Base-by-base conservation (phyloP, 345 rosid genomes). In the Corchorus olitorius region DNA sequence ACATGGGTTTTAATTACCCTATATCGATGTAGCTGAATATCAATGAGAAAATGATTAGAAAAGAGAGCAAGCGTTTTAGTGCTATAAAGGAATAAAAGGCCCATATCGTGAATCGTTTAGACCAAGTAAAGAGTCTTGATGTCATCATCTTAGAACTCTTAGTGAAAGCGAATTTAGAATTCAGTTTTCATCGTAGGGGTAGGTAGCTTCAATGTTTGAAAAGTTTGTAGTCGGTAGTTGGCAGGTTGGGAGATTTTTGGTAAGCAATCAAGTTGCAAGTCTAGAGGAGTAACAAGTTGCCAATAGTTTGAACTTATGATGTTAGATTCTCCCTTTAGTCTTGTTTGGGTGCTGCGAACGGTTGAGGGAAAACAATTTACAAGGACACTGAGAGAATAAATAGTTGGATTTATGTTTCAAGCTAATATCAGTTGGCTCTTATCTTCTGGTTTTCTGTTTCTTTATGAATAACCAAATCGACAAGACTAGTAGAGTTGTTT, bases 1-100 rank as follows among this genome's bases (percentile, higher is more conserved):
- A 16, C 45, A 49, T 69, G 73, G 46, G 73, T 52, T 34, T 34
- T 50, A 68, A 49, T 49, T 52, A 69, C 73, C 19, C 60, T 48
- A 22, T 48, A 65, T 39, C 14, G 17, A 17, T 37, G 27, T 39
- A 64, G 35, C 54, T 12, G 55, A 48, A 67, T 48, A 68, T 68
- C 2, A 48, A 14, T 48, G 39, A 48, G 11, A 65, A 43, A 67
- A 67, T 52, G 46, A 13, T 22, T 13, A 67, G 19, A 8, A 20
- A 46, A 10, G 41, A 22, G 7, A n/a, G 69, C 0, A 39, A 2
- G 6, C 27, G 27, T 27, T 27, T 27, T 27, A 27, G 27, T 27
- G 27, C 27, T 27, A 27, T 27, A 27, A 27, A 27, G 1, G 27
- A 0, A 27, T 27, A 27, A 27, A 27, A 27, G 27, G 27, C 27